phyloP scores from a whole-genome alignment of 306 rosid genomes.

The Cucurbita argyrosperma region DNA sequence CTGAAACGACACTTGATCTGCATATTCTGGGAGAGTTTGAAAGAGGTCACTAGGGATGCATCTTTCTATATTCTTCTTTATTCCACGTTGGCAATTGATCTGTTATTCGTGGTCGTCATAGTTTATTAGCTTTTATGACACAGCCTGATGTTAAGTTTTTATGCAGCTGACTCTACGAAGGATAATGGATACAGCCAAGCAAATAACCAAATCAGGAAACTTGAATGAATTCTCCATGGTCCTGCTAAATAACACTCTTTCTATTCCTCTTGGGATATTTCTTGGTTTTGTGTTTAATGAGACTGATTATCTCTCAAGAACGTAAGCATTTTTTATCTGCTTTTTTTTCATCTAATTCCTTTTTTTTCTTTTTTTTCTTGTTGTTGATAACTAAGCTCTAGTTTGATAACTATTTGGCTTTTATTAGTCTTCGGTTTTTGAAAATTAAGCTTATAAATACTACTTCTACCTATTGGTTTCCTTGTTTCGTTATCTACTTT shows the following conservation, averaged over 20 bases:
- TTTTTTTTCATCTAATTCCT: too few relatives aligned
- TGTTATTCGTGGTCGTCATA: not conserved
- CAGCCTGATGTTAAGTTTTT: conserved; percentile 18
- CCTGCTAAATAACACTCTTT: conserved; percentile 83
- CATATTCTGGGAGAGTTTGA: not conserved
- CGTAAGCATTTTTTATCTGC: too few relatives aligned
- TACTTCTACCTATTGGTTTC: not conserved
- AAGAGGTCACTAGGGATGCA: not conserved
- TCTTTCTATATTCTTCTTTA: not conserved
- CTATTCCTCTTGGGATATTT: conserved; percentile 78
- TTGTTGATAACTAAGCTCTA: too few relatives aligned
- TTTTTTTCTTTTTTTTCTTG: not conserved
- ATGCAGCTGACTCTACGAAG: conserved; percentile 77
- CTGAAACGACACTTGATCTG: too few relatives aligned
- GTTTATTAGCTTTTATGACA: conserved; percentile 2
- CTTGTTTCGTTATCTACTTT: not conserved
- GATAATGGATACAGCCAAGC: conserved; percentile 96
- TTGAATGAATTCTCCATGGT: conserved; percentile 96
- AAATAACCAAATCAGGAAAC: conserved; percentile 69
- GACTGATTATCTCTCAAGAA: conserved; percentile 70
- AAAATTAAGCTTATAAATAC: not conserved
- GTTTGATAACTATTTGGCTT: not conserved
- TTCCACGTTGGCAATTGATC: not conserved
- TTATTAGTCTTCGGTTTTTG: too few relatives aligned
- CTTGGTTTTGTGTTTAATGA: conserved; percentile 66